Percentiles rank a stretch among this genome's conserved stretches.
These are phyloP conservation scores for Hypoxylon sp. DNA, from an alignment of 2,329 filamentous ascomycete species.

Conservation along the genomic window DNA sequence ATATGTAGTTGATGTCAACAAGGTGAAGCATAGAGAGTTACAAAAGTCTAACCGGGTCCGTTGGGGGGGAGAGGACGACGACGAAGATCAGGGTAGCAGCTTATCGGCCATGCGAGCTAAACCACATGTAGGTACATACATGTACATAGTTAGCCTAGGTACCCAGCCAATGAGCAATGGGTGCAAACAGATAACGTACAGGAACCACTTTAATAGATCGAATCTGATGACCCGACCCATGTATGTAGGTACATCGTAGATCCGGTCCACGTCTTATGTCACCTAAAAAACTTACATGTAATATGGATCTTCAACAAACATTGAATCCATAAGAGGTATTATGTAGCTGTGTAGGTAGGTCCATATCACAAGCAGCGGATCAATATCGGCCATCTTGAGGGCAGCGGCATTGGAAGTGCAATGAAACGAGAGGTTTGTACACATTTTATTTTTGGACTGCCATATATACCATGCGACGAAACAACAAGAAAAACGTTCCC, in stretches of 20 bases:
- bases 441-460: conserved; percentile 16
- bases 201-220: conserved; percentile 12
- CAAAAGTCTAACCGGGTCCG: conserved; percentile 4
- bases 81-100: conserved; percentile 12
- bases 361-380: not conserved
- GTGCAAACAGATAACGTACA: conserved; percentile 35
- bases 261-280: not conserved
- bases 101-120: conserved; percentile 33
- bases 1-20: not conserved
- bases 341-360: not conserved
- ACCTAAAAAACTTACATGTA: not conserved
- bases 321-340: too few species aligned
- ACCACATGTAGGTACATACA: not conserved
- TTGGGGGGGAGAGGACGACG: conserved; percentile 1
- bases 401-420: not conserved
- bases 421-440: conserved; percentile 25
- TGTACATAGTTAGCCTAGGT: too few species aligned
- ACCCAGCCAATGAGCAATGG: not conserved
- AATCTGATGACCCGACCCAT: not conserved
- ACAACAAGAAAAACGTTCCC: conserved; percentile 15
- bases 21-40: conserved; percentile 3
- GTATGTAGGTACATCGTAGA: not conserved
- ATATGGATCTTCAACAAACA: not conserved
- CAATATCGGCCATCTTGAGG: too few species aligned
- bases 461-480: conserved; percentile 23